These are phyloP conservation scores for Phytophthora pistaciae DNA, from an alignment of 352 stramenopile species.

Conservation along the genomic window DNA sequence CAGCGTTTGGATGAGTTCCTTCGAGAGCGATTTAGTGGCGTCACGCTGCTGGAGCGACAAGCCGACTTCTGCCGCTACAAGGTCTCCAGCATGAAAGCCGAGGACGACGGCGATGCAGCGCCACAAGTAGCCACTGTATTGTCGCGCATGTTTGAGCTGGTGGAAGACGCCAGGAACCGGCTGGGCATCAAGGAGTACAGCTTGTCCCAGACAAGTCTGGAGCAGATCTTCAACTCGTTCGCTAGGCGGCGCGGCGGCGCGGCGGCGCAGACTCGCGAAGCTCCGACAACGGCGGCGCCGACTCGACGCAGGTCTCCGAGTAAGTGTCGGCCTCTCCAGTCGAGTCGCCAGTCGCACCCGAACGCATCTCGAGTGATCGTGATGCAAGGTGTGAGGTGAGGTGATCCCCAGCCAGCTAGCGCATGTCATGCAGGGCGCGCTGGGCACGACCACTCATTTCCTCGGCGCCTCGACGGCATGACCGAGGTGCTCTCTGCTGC, in stretches of 20 bases:
- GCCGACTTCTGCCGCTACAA: slow-evolving; percentile 75
- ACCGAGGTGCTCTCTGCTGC: slow-evolving; percentile 4
- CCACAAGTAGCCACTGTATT: slow-evolving; percentile 37
- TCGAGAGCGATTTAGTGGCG: slow-evolving; percentile 33
- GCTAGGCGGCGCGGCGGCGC: slow-evolving; percentile 57
- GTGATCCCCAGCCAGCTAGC: not conserved
- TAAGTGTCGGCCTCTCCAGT: not conserved
- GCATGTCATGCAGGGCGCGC: not conserved
- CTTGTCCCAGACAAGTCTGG: slow-evolving; percentile 89
- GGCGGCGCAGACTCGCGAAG: not conserved
- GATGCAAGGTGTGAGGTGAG: not conserved
- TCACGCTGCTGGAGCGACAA: slow-evolving; percentile 69
- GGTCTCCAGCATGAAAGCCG: slow-evolving; percentile 17
- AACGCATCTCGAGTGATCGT: not conserved
- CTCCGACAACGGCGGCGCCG: not conserved
- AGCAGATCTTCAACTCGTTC: slow-evolving; percentile 95
- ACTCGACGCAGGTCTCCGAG: slow-evolving; percentile 3
- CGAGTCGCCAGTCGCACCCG: not conserved
- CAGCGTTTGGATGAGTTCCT: slow-evolving; percentile 50
- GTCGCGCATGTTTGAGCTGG: slow-evolving; percentile 73
- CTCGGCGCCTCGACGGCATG: not conserved
- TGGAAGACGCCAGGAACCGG: slow-evolving; percentile 64
- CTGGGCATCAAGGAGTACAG: slow-evolving; percentile 88
- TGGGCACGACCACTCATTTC: not conserved
- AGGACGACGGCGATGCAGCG: not conserved